Evolutionary conservation across 2,329 filamentous ascomycete species (phyloP).

Genomic region (Talaromyces marneffei): DNA sequence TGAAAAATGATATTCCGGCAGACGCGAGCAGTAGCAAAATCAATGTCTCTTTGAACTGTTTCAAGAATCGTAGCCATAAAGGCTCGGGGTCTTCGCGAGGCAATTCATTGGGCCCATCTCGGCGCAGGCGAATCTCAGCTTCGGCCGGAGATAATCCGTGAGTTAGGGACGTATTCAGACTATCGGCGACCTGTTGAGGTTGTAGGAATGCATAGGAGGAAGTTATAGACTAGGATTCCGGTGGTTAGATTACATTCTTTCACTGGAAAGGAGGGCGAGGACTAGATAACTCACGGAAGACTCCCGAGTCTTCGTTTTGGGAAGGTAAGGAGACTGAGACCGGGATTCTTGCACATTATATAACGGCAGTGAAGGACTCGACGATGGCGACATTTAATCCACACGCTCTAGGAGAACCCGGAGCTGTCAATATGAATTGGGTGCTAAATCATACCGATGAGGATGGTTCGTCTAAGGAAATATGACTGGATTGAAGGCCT

Average conservation of each 20-base stretch:
- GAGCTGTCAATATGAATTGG: conserved; percentile 13
- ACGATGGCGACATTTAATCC: conserved; percentile 56
- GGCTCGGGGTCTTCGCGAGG: conserved; percentile 91
- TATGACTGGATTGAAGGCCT: background rate
- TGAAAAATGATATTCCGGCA: conserved; percentile 77
- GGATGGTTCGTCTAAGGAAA: background rate
- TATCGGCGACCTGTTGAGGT: conserved; percentile 69
- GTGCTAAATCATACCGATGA: conserved; percentile 13
- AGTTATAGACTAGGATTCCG: conserved; percentile 34
- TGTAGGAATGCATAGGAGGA: conserved; percentile 59
- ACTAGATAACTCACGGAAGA: conserved; percentile 29
- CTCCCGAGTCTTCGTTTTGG: conserved; percentile 24
- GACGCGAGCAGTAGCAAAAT: conserved; percentile 89
- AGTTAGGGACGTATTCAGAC: conserved; percentile 73
- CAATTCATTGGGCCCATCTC: conserved; percentile 87
- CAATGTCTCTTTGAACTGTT: conserved; percentile 93
- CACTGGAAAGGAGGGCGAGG: background rate
- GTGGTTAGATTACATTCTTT: conserved; percentile 2
- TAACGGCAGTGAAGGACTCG: conserved; percentile 54
- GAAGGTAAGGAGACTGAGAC: conserved; percentile 26
- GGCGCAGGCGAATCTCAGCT: conserved; percentile 70
- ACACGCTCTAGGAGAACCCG: conserved; percentile 35
- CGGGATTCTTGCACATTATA: conserved; percentile 44
- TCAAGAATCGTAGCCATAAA: conserved; percentile 87
- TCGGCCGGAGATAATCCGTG: conserved; percentile 76